Base-by-base conservation (phyloP, 1,284 basidiomycete species). In the Ceratobasidium sp. region DNA sequence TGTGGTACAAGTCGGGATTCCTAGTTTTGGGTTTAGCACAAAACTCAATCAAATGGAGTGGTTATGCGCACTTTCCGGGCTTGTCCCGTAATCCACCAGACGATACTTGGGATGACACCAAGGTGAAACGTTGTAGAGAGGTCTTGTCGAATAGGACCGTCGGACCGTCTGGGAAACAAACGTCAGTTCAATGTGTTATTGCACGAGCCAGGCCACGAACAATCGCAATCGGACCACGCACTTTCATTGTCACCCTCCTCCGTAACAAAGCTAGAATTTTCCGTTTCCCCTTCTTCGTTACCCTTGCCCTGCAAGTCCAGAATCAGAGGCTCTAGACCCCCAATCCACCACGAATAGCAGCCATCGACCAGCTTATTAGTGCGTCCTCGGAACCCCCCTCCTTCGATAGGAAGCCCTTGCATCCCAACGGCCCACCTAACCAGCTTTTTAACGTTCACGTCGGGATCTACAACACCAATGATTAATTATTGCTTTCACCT, bases 341-440 rank as follows among this genome's bases (percentile, higher is more conserved):
- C 97, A 32, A 96, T 94, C 93, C 96, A 99, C 98, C 98, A 99
- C 38, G 93, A 91, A 81, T 99, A 99, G 82, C 98, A 99, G 1
- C 97, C 98, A 79, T 99, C 98, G 0, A 99, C 97, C 14, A 99
- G 87, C 82, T 99, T 99, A 81, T 99, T 99, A 73, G 94, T 95
- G 52, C 98, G 85, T 0, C 98, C 98, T 57, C 88, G 88, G 82
- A 99, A 98, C 0, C 97, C 98, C 2, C 96, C 96, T 2, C 95
- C 86, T 79, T 99, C 97, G 30, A 88, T 86, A 30, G 90, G 89
- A 0, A 83, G 81, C 0, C 95, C 96, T 80, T 99, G 98, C 90
- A 98, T 92, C 59, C 91, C 85, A 0, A 88, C 89, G 0, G 92
- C 86, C 97, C 97, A 99, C 1, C 96, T 84, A 26, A 95, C 79